phyloP scores from a whole-genome alignment of 2,329 filamentous ascomycete species.

The Ascochyta pisi region DNA sequence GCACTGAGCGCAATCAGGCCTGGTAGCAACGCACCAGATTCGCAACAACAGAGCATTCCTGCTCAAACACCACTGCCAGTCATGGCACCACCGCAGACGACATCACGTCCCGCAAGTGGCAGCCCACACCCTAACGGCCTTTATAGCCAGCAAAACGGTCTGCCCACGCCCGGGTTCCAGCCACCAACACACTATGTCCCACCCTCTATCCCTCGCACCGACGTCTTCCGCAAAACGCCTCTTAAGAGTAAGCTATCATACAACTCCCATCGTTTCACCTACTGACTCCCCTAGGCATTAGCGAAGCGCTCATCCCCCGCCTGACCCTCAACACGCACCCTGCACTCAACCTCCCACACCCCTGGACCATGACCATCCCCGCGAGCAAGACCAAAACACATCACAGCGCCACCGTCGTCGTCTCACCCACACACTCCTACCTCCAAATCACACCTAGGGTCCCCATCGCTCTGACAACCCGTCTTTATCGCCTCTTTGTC shows the following conservation, averaged over 20 bases:
- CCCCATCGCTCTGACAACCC: constrained; percentile 66
- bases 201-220: constrained; percentile 38
- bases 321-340: constrained; percentile 74
- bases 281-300: constrained; percentile 35
- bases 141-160: constrained; percentile 30
- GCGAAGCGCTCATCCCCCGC: constrained; percentile 71
- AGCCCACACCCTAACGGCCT: constrained; percentile 51
- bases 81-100: constrained; percentile 50
- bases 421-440: constrained; percentile 71
- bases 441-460: constrained; percentile 75
- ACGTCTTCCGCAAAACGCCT: constrained; percentile 40
- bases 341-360: constrained; percentile 65
- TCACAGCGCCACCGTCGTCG: constrained; percentile 74
- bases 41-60: constrained; percentile 36
- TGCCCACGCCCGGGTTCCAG: constrained; percentile 42
- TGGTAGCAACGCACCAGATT: constrained; percentile 46
- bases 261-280: neutral
- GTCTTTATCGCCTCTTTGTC: constrained; percentile 80
- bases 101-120: constrained; percentile 48
- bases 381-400: constrained; percentile 71
- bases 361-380: constrained; percentile 68
- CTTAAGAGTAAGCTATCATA: constrained; percentile 56
- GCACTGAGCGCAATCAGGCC: constrained; percentile 50
- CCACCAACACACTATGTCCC: constrained; percentile 38
- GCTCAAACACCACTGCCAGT: constrained; percentile 42